Base-by-base conservation (phyloP, 305 asterid genomes). In the Fraxinus xanthoxyloides region DNA sequence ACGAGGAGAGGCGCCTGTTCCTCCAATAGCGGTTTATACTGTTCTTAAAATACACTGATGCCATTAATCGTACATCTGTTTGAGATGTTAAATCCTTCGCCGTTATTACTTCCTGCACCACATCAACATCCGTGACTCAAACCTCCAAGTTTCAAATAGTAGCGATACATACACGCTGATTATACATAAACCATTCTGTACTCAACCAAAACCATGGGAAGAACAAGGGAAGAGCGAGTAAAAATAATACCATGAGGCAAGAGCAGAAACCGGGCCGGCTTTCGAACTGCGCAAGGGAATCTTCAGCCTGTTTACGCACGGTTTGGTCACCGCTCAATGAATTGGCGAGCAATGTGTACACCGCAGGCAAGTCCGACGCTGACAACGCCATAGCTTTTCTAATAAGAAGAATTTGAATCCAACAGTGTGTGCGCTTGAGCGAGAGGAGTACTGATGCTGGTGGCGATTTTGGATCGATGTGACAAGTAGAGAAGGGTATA, bases 261-360 rank as follows among this genome's bases (percentile, higher is more conserved):
- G 98, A 96, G 93, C 98, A 94, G 87, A 96, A 94, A 78, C 99
- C 98, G 32, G 97, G 97, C 23, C 97, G 88, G 77, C 90, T 87
- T 85, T 93, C 99, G 26, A 89, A 91, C 79, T 93, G 92, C 69
- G 93, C 93, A 48, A 96, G 95, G 36, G 98, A 89, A 61, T 85
- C 89, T 81, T 92, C 98, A 75, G 99, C 99, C 2, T 98, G 98
- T 89, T 92, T 96, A 30, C 97, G 96, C 84, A 94, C 85, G 78
- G 84, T 88, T 26, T 88, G 79, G 77, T 96, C 97, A 82, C 84
- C 87, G 90, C 95, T 94, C 84, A 96, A 81, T 19, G 99, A 94
- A 90, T 90, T 91, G 7, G 90, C 77, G 76, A 96, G 95, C 83
- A 94, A 87, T 24, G 94, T 83, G 85, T 94, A 93, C 89, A 96